These are phyloP conservation scores for Fomitopsis pinicola DNA, from an alignment of 1,284 basidiomycete species.

Conservation along the genomic window DNA sequence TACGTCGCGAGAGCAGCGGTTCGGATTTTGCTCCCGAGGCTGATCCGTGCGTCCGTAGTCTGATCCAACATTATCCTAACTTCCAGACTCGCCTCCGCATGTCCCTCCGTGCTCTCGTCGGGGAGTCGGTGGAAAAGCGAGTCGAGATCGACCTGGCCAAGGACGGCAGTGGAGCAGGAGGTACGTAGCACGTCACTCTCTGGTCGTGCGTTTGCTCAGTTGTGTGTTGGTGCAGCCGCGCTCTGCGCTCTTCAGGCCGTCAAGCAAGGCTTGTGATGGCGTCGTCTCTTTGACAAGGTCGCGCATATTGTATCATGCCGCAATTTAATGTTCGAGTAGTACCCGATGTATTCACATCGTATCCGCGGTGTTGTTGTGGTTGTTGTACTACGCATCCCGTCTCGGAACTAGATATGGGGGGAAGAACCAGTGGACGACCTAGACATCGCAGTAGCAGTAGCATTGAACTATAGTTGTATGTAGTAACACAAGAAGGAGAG, in stretches of 20 bases:
- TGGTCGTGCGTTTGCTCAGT: background rate
- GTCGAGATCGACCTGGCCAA: slow-evolving; percentile 91
- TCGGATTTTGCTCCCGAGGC: background rate
- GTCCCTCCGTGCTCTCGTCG: slow-evolving; percentile 74
- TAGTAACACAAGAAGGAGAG: background rate
- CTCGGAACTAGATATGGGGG: background rate
- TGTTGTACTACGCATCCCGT: background rate
- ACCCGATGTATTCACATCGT: background rate
- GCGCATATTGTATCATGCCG: background rate
- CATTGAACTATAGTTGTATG: background rate
- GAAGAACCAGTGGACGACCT: background rate
- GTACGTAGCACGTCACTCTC: slow-evolving; percentile 42
- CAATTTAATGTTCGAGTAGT: background rate
- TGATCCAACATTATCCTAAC: slow-evolving; percentile 88
- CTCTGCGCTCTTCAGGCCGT: slow-evolving; percentile 69
- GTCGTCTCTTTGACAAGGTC: background rate
- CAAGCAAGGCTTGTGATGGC: slow-evolving; percentile 35
- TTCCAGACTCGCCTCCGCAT: slow-evolving; percentile 76
- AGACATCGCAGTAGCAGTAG: background rate
- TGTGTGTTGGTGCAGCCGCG: slow-evolving; percentile 47
- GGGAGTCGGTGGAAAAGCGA: slow-evolving; percentile 72
- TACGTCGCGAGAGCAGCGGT: slow-evolving; percentile 22
- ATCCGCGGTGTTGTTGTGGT: background rate
- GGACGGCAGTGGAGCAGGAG: slow-evolving; percentile 96
- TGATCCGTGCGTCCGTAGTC: slow-evolving; percentile 38